These are phyloP conservation scores for Rossbeevera mucosa DNA, from an alignment of 768 basidiomycete species.

Conservation along the genomic window DNA sequence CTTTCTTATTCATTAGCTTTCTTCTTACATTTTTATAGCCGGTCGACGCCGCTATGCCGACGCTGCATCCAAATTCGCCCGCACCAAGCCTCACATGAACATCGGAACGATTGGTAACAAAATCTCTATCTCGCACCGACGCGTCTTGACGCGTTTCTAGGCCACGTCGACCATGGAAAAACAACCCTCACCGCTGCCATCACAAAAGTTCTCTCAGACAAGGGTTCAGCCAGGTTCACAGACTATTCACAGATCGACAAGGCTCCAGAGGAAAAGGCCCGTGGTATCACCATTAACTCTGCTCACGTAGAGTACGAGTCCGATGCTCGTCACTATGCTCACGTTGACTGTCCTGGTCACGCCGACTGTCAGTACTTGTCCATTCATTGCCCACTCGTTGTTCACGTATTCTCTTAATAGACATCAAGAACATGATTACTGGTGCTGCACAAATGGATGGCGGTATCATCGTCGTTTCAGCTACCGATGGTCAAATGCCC, in stretches of 20 bases:
- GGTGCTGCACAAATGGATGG: constrained; percentile 98
- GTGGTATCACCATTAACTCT: constrained; percentile 99
- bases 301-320: constrained; percentile 99
- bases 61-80: constrained; percentile 51
- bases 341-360: constrained; percentile 97
- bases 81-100: constrained; percentile 89
- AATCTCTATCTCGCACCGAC: constrained; percentile 1
- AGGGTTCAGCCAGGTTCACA: constrained; percentile 77
- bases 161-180: constrained; percentile 98
- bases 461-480: constrained; percentile 93
- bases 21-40: not conserved
- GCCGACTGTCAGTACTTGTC: constrained; percentile 72
- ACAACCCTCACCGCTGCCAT: constrained; percentile 95
- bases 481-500: constrained; percentile 99
- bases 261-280: constrained; percentile 98
- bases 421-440: constrained; percentile 99
- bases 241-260: constrained; percentile 98
- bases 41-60: constrained; percentile 70
- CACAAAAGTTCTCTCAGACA: constrained; percentile 83
- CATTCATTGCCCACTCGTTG: not conserved
- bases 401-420: constrained; percentile 35
- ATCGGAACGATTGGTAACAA: constrained; percentile 81
- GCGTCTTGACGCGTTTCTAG: constrained; percentile 29
- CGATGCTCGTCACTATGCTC: constrained; percentile 83
- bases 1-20: too few species aligned